Evolutionary conservation across 768 basidiomycete genomes (phyloP).

Genomic region (Mycena vulgaris): DNA sequence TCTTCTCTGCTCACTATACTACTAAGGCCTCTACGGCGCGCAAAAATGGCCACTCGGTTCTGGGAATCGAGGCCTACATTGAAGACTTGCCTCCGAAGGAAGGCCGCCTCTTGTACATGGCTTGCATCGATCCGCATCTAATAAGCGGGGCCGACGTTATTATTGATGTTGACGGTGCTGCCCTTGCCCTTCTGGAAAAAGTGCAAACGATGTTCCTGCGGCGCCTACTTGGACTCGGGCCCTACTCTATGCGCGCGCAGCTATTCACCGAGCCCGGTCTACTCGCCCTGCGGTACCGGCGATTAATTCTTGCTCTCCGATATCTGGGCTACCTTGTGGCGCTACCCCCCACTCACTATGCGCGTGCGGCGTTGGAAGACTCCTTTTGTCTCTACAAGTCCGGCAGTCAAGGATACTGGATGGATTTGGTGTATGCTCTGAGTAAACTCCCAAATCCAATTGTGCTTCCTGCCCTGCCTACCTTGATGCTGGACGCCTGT

Average conservation of each 20-base stretch:
- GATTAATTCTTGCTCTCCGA: conserved; percentile 30
- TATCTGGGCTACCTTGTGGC: conserved; percentile 16
- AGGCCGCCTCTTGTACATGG: no score
- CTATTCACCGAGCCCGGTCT: conserved; percentile 42
- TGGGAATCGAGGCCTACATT: neutral
- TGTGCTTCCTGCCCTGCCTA: neutral
- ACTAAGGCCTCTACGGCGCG: conserved; percentile 1
- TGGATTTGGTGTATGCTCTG: neutral
- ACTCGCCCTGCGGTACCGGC: conserved; percentile 34
- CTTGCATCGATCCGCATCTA: no score
- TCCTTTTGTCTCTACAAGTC: neutral
- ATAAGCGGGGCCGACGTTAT: no score
- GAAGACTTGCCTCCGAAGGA: neutral
- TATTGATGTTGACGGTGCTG: no score
- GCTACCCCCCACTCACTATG: neutral
- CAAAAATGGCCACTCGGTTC: neutral
- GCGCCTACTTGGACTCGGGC: conserved; percentile 33
- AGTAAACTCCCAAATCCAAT: neutral
- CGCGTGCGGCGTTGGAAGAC: neutral
- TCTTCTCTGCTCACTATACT: neutral
- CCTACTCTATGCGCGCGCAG: conserved; percentile 18
- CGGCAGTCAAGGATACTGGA: neutral
- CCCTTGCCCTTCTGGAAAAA: no score
- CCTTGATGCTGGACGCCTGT: neutral
- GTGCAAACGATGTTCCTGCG: conserved; percentile 49